A percentile compares a stretch with the other conserved stretches of the same genome.
phyloP scores from a whole-genome alignment of 768 basidiomycete genomes.

The Multifurca ochricompacta region DNA sequence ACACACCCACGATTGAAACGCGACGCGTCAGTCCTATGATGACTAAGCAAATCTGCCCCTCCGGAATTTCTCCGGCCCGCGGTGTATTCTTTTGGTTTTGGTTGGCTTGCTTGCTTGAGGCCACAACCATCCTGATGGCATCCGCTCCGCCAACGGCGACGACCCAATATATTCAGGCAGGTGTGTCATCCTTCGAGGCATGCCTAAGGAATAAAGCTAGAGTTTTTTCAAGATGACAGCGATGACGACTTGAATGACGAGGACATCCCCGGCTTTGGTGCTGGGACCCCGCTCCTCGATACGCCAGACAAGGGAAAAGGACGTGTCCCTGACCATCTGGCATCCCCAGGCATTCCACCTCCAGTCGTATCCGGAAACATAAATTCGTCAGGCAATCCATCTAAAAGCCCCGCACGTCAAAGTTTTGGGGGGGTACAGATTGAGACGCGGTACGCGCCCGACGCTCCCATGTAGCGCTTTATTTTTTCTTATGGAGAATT shows the following conservation, averaged over 20 bases:
- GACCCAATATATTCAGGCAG: slow-evolving; percentile 78
- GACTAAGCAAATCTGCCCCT: slow-evolving; percentile 13
- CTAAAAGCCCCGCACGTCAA: slow-evolving; percentile 40
- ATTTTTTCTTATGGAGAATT: not conserved
- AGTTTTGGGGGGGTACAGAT: slow-evolving; percentile 80
- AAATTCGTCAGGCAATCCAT: slow-evolving; percentile 37
- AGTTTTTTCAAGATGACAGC: slow-evolving; percentile 40
- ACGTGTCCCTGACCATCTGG: slow-evolving; percentile 49
- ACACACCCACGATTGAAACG: slow-evolving; percentile 20
- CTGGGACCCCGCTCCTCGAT: slow-evolving; percentile 33
- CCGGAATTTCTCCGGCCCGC: not conserved
- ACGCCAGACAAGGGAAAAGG: slow-evolving; percentile 62
- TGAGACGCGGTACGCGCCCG: slow-evolving; percentile 65
- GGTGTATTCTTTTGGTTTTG: not conserved
- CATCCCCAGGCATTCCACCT: slow-evolving; percentile 32
- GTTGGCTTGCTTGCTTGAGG: not conserved
- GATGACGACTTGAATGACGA: slow-evolving; percentile 82
- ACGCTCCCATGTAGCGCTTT: not conserved
- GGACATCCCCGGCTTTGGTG: slow-evolving; percentile 68
- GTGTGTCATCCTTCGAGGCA: slow-evolving; percentile 28
- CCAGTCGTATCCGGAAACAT: slow-evolving; percentile 65
- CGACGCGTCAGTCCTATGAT: slow-evolving; percentile 30
- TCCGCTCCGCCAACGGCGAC: slow-evolving; percentile 49
- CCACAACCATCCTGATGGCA: slow-evolving; percentile 11
- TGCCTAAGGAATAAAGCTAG: not conserved